Evolutionary conservation across 306 rosid genomes (phyloP), one percentile per base, ranked within the genome.

Genomic region (Trifolium pratense): DNA sequence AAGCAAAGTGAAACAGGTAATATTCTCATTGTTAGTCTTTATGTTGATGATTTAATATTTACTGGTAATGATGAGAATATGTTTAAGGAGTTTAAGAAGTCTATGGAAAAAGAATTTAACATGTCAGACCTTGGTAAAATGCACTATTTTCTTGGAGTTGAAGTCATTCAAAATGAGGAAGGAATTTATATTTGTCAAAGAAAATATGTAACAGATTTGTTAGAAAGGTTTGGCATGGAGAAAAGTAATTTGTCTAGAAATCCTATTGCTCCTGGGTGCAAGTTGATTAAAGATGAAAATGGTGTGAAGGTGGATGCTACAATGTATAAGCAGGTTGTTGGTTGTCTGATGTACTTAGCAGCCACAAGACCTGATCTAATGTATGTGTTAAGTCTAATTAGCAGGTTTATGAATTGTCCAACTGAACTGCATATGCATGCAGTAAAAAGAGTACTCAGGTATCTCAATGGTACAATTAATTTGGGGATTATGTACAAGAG

Each of bases 241-340:
- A 52, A 52, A 3, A 52, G 59, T 8, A 49, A 49, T 17, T 49
- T 49, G 16, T 16, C 56, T 49, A 49, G 21, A 10, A 49, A 49
- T 49, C 23, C 0, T 49, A 49, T 49, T 49, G 56, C 56, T 16
- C 59, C 5, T 17, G 12, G 18, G 3, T n/a, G 53, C 53, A 46
- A 46, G 8, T 46, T 46, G 8, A 46, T 46, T 46, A 46, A 46
- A 52, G 58, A 52, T 52, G 58, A 52, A 52, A 52, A 52, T 52
- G 58, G 26, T 16, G 58, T 52, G 15, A 52, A 18, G 13, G 26
- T 52, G 58, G 58, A 17, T 17, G 13, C 58, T 17, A 17, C 58
- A 52, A 52, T 17, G 26, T 52, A 52, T 49, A 49, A 49, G 21
- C 2, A 6, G 18, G 5, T 49, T 49, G 56, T 49, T 15, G 21